Percentiles rank a stretch among this genome's conserved stretches.
Evolutionary conservation across 108 stramenopile species (phyloP).

Genomic region (Cyclostephanos invisitatus): DNA sequence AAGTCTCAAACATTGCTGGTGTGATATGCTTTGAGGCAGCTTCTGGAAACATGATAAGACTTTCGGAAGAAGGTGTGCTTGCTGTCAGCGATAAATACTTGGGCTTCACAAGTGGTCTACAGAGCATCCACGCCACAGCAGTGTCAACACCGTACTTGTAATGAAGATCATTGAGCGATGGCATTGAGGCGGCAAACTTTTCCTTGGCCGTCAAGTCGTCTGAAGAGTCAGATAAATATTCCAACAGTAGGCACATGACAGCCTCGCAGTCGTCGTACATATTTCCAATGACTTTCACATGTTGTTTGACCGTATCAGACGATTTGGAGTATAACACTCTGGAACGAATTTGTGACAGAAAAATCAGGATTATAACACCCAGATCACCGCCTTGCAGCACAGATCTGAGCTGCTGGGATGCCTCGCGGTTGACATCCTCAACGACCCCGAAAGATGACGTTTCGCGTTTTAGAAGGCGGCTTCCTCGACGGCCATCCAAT

Average conservation of each 20-base stretch:
- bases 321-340: constrained; percentile 61
- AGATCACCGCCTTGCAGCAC: constrained; percentile 70
- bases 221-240: constrained; percentile 69
- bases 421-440: constrained; percentile 60
- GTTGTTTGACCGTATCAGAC: constrained; percentile 48
- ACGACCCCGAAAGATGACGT: constrained; percentile 88
- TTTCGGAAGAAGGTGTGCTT: background rate
- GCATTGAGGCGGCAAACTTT: constrained; percentile 63
- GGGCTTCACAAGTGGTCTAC: constrained; percentile 57
- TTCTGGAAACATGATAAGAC: constrained; percentile 45
- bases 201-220: constrained; percentile 43
- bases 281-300: constrained; percentile 82
- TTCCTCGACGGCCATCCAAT: constrained; percentile 78
- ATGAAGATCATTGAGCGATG: constrained; percentile 56
- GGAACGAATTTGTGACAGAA: constrained; percentile 73
- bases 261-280: constrained; percentile 77
- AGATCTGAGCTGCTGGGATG: constrained; percentile 51
- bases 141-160: constrained; percentile 60
- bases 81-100: constrained; percentile 33
- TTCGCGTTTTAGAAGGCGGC: constrained; percentile 69
- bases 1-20: constrained; percentile 64
- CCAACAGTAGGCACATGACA: constrained; percentile 71
- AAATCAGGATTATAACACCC: constrained; percentile 75
- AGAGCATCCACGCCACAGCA: constrained; percentile 72
- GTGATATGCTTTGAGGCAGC: constrained; percentile 59